Conservation (phyloP, 768 basidiomycete genomes). For the Collybia nuda region DNA sequence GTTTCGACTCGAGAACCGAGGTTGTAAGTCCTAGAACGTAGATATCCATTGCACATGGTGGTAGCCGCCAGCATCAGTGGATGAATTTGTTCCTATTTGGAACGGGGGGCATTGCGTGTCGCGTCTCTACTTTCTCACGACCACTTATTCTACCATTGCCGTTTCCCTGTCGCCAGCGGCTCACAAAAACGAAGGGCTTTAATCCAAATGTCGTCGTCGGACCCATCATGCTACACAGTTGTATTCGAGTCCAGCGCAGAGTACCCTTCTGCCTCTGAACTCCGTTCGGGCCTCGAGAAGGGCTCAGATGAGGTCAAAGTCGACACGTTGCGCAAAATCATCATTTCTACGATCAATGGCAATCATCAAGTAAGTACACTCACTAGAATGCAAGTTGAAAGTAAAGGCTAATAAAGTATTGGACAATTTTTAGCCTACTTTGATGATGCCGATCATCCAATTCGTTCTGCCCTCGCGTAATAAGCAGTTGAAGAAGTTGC, state of each 20-base stretch:
- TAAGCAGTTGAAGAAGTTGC: slow-evolving; percentile 95
- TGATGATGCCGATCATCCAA: slow-evolving; percentile 99
- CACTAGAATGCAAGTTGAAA: background rate
- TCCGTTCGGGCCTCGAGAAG: slow-evolving; percentile 85
- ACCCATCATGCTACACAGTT: slow-evolving; percentile 75
- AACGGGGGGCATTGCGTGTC: no score
- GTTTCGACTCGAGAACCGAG: no score
- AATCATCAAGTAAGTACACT: slow-evolving; percentile 72
- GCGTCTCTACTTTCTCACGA: no score
- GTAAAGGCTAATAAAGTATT: background rate
- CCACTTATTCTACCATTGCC: no score
- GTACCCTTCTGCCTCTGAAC: slow-evolving; percentile 77
- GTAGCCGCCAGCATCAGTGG: no score
- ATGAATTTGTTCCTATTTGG: no score
- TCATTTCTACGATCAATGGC: slow-evolving; percentile 92
- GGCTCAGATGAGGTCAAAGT: slow-evolving; percentile 96
- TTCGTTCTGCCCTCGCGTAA: slow-evolving; percentile 93
- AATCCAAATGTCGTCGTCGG: slow-evolving; percentile 37
- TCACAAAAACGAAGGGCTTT: background rate
- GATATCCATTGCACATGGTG: no score
- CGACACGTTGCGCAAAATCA: slow-evolving; percentile 93
- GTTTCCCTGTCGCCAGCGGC: background rate
- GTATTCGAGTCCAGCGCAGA: slow-evolving; percentile 74
- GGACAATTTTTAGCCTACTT: slow-evolving; percentile 56
- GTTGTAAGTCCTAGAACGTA: no score